phyloP scores from a whole-genome alignment of 2,329 filamentous ascomycete genomes.

The Venturia nashicola region DNA sequence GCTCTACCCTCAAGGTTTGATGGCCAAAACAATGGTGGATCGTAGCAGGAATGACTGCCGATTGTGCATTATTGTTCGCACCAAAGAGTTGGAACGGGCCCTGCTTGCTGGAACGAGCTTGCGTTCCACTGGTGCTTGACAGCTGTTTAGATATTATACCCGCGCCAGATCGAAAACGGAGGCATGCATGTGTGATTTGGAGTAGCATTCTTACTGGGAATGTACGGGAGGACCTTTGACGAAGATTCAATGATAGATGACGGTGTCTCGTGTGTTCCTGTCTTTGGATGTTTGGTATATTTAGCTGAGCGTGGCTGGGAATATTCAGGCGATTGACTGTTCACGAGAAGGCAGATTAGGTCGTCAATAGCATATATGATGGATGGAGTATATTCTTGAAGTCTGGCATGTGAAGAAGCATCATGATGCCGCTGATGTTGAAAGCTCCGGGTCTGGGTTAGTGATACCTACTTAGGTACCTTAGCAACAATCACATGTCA shows the following conservation, averaged over 20 bases:
- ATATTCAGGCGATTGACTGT: no score
- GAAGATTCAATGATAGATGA: not conserved
- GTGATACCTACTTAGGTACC: no score
- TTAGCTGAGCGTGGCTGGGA: not conserved
- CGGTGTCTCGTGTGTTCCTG: not conserved
- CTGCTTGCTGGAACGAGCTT: not conserved
- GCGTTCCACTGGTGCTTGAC: not conserved
- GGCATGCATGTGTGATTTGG: not conserved
- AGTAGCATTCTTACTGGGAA: not conserved
- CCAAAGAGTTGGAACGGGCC: not conserved
- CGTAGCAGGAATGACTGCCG: not conserved
- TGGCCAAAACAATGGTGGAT: not conserved
- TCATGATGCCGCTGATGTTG: no score
- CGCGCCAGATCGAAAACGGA: not conserved
- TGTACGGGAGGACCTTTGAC: not conserved
- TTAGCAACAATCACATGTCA: not conserved
- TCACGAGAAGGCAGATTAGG: no score
- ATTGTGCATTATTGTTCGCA: not conserved
- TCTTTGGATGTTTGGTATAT: not conserved
- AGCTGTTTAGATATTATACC: not conserved
- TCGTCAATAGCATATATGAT: no score
- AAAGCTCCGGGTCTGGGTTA: no score
- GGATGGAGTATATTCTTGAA: no score
- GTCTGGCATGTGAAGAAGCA: no score
- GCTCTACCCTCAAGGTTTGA: not conserved